Conservation (phyloP, 2,329 filamentous ascomycete genomes). For the Claviceps arundinis region DNA sequence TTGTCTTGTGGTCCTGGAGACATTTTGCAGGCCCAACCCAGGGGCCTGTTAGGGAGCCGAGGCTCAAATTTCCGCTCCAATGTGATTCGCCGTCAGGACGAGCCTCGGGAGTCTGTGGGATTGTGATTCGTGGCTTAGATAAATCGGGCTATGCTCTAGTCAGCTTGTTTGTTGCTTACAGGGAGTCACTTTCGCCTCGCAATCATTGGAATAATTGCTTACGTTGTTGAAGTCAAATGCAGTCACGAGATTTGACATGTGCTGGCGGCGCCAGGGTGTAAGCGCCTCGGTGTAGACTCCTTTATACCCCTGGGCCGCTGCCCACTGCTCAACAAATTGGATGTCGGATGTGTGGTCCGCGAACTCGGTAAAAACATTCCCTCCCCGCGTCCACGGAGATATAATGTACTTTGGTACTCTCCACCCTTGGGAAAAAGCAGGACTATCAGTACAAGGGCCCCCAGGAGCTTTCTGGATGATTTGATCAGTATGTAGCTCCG, state of each 20-base stretch:
- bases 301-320: conserved; percentile 16
- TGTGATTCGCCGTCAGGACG: conserved; percentile 3
- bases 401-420: conserved; percentile 39
- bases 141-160: conserved; percentile 5
- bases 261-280: conserved; percentile 14
- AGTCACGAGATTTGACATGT: conserved; percentile 18
- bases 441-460: neutral
- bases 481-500: too few species aligned
- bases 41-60: conserved; percentile 9
- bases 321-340: conserved; percentile 36
- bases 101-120: conserved; percentile 1
- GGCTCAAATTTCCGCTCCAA: conserved; percentile 7
- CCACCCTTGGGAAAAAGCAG: conserved; percentile 15
- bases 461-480: neutral
- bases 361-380: conserved; percentile 38
- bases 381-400: conserved; percentile 39
- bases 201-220: neutral
- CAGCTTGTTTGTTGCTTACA: too few species aligned
- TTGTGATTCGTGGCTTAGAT: conserved; percentile 4
- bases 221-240: conserved; percentile 27
- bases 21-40: conserved; percentile 10
- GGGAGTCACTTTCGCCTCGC: neutral
- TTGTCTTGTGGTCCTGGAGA: conserved; percentile 4
- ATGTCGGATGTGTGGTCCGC: conserved; percentile 41
- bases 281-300: conserved; percentile 17